Percentiles rank a stretch among this genome's conserved stretches.
Conservation (phyloP, 2,329 filamentous ascomycete species). For the Coniochaeta hoffmannii region DNA sequence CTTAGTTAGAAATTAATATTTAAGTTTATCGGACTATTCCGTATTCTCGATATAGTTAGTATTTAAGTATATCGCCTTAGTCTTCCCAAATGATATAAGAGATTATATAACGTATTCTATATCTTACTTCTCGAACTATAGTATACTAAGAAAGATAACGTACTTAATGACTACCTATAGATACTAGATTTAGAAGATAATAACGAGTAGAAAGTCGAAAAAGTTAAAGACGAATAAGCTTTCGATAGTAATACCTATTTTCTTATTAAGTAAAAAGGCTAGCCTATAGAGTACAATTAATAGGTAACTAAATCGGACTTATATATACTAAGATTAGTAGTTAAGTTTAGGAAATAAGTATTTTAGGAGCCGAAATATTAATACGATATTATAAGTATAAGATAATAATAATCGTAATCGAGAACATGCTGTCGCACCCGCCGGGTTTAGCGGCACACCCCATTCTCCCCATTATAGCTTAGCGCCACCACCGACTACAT, state of each 20-base stretch:
- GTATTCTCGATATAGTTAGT: background rate
- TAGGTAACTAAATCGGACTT: background rate
- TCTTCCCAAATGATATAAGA: background rate
- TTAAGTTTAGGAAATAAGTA: too few species aligned
- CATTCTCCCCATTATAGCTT: background rate
- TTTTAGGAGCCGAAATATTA: too few species aligned
- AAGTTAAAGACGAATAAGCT: background rate
- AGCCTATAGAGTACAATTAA: background rate
- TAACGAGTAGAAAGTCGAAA: background rate
- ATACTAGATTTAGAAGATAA: background rate
- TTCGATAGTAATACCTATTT: background rate
- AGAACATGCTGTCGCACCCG: slow-evolving; percentile 2
- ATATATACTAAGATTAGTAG: too few species aligned
- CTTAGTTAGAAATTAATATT: background rate
- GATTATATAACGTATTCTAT: background rate
- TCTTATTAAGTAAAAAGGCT: background rate
- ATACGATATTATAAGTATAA: background rate
- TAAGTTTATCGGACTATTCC: background rate
- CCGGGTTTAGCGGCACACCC: background rate
- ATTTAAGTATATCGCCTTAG: background rate
- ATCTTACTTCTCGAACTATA: background rate
- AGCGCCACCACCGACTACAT: background rate
- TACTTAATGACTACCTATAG: background rate
- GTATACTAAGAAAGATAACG: background rate
- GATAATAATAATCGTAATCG: background rate